Evolutionary conservation across 805 yeast species (phyloP), one percentile per base, ranked within the genome.

Genomic region (Hanseniaspora lindneri): DNA sequence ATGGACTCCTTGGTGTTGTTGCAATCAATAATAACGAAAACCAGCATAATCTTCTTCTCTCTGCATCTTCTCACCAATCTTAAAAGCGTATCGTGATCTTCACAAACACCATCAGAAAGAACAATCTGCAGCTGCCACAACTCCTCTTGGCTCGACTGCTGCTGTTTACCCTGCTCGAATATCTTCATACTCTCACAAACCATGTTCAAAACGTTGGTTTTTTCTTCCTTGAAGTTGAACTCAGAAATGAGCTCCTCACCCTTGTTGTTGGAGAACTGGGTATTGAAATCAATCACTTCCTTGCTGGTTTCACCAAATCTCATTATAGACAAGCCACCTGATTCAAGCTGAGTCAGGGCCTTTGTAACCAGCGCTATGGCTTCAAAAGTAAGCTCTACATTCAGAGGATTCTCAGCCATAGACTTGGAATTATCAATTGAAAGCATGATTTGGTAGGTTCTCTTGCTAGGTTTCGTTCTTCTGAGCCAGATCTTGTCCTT

Each of bases 401-500:
- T 80, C 55, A 81, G 78, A 17, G 49, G 49, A 21, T 95, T 82
- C 63, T 89, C 97, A 50, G 88, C 78, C 99, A 92, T 92, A 1
- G 97, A 89, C 63, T 85, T 87, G 27, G 98, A 92, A 62, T 92
- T 96, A 68, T 92, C 99, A 41, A 92, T 83, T 1, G 98, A 88
- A 55, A 92, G 83, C 96, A 94, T 84, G 53, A 92, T 84, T 68
- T 92, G 98, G 64, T 92, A 92, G 62, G 88, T 92, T 59, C 99
- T 79, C 69, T 92, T 92, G 55, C 94, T 83, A 50, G 99, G 99
- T 61, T 92, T 89, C 6, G 96, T 87, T 65, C 99, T 77, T 62
- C 96, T 77, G 67, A 92, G 74, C 99, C 99, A 92, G 51, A 92
- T 92, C 71, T 92, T 92, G 64, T 92, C 99, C 63, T 92, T 92